Percentiles rank a stretch among this genome's conserved stretches.
These are phyloP conservation scores for Mucuna pruriens DNA, from an alignment of 306 rosid genomes.

Conservation along the genomic window DNA sequence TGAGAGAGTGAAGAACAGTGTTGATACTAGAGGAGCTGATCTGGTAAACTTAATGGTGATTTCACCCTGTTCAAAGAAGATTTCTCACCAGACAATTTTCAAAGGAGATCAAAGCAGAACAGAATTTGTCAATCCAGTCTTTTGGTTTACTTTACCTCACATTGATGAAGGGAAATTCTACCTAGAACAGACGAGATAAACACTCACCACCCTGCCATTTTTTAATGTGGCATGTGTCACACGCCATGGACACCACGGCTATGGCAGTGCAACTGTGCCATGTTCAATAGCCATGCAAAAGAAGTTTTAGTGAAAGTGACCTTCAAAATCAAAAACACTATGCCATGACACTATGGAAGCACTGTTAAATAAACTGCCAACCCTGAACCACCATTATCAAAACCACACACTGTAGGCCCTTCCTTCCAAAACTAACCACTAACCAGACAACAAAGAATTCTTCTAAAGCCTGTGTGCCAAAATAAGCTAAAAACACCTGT, in stretches of 20 bases:
- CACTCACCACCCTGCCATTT: neutral
- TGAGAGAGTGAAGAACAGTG: neutral
- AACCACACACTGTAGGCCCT: slow-evolving; percentile 9
- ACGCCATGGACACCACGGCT: neutral
- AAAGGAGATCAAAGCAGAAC: neutral
- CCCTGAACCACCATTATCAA: slow-evolving; percentile 15
- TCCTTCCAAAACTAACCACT: slow-evolving; percentile 18
- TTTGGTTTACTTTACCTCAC: slow-evolving; percentile 14
- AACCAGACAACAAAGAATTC: neutral
- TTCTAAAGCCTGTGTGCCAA: neutral
- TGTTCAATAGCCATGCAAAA: neutral
- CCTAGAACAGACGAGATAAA: neutral
- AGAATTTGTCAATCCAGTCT: neutral
- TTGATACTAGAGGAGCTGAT: neutral
- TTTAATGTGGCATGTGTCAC: neutral
- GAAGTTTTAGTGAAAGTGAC: neutral
- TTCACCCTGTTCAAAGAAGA: neutral
- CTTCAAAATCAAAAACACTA: neutral
- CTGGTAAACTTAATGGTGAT: neutral
- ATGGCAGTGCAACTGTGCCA: neutral
- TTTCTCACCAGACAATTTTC: neutral
- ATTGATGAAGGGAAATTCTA: neutral
- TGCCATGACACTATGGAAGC: neutral
- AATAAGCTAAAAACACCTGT: slow-evolving; percentile 13
- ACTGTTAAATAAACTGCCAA: neutral